Percentiles rank a stretch among this genome's conserved stretches.
Conservation (phyloP, 2,329 filamentous ascomycete genomes). For the Colletotrichum costaricense region DNA sequence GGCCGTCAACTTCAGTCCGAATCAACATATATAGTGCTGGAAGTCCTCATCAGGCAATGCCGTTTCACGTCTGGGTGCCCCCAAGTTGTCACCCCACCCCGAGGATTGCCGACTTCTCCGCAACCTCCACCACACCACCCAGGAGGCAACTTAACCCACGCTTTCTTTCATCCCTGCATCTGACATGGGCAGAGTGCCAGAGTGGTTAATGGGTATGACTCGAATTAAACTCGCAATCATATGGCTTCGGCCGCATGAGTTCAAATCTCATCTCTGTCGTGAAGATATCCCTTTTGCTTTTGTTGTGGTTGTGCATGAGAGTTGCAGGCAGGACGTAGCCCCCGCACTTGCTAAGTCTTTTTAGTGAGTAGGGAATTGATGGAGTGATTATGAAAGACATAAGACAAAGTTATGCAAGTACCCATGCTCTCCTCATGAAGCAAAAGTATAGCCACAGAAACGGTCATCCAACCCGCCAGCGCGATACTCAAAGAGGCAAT, state of each 20-base stretch:
- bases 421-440: not conserved
- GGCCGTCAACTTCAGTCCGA: no score
- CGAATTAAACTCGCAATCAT: constrained; percentile 27
- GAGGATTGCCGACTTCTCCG: no score
- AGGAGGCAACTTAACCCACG: accelerated
- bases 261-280: constrained; percentile 33
- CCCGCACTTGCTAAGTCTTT: not conserved
- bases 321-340: not conserved
- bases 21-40: no score
- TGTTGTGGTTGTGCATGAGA: not conserved
- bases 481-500: not conserved
- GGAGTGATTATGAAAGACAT: not conserved
- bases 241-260: constrained; percentile 33
- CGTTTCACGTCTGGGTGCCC: no score
- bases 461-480: not conserved
- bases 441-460: not conserved
- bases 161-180: accelerated
- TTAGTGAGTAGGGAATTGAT: not conserved
- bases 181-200: constrained; percentile 23
- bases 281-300: not conserved
- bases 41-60: no score
- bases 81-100: no score
- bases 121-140: no score
- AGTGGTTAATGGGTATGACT: constrained; percentile 33
- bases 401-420: not conserved